phyloP scores from a whole-genome alignment of 345 rosid genomes.

The Adansonia digitata region DNA sequence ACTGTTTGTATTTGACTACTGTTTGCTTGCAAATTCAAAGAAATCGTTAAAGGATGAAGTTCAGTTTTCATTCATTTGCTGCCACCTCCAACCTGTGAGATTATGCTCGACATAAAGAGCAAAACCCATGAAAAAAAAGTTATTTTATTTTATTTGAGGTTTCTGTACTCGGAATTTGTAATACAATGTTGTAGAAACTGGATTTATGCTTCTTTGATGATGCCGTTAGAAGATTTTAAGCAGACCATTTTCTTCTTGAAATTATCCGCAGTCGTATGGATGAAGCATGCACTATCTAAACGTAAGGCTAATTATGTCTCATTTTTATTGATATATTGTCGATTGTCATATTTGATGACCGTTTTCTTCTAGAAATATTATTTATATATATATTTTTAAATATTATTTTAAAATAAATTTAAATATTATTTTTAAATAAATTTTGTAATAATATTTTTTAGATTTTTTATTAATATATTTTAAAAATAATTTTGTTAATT shows the following conservation, averaged over 20 bases:
- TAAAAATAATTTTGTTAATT: no score
- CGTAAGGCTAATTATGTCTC: not conserved
- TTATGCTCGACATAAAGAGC: not conserved
- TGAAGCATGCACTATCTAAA: not conserved
- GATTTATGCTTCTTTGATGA: not conserved
- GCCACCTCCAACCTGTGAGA: conserved; percentile 1
- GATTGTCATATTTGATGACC: no score
- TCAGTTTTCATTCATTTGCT: conserved; percentile 1
- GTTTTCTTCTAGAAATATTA: no score
- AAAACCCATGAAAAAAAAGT: not conserved
- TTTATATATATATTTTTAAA: no score
- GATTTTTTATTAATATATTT: no score
- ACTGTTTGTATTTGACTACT: not conserved
- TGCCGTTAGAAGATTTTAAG: no score
- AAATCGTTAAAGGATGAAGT: not conserved
- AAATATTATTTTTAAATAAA: no score
- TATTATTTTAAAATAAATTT: no score
- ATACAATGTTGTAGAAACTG: not conserved
- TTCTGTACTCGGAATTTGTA: not conserved
- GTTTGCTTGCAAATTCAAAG: not conserved
- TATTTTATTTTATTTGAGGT: not conserved
- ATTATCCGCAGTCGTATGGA: no score
- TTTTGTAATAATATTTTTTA: no score
- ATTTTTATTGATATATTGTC: no score
- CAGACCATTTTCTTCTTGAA: not conserved